phyloP scores from a whole-genome alignment of 2,329 filamentous ascomycete genomes.

The Dothidotthia symphoricarpi region DNA sequence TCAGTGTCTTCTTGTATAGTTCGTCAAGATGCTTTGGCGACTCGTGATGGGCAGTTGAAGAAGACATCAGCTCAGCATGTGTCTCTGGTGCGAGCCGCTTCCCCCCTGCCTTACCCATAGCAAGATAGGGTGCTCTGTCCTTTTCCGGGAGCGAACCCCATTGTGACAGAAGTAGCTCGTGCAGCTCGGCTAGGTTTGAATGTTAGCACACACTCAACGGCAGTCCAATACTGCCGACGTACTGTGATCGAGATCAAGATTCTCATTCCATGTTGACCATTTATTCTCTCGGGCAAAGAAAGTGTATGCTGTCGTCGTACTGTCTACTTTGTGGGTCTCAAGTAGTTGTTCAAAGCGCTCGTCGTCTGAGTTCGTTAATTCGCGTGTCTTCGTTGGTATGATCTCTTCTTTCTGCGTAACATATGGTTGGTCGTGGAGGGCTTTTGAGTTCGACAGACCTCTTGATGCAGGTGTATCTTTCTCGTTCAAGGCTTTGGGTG shows the following conservation, averaged over 20 bases:
- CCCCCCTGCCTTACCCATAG: constrained; percentile 2
- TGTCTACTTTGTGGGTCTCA: constrained; percentile 8
- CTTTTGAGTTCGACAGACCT: no score
- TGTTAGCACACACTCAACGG: not conserved
- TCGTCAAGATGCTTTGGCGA: constrained; percentile 26
- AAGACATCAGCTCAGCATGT: constrained; percentile 11
- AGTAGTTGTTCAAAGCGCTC: constrained; percentile 13
- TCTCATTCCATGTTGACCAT: constrained; percentile 10
- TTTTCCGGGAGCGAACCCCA: constrained; percentile 21
- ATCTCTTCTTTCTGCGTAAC: no score
- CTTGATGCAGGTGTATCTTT: not conserved
- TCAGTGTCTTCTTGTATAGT: constrained; percentile 19
- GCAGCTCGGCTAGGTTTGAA: constrained; percentile 14
- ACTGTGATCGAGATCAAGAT: constrained; percentile 17
- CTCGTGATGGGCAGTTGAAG: constrained; percentile 22
- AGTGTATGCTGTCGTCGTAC: constrained; percentile 14
- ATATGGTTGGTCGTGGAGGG: no score
- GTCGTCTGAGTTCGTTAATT: constrained; percentile 5
- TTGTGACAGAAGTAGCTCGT: constrained; percentile 12
- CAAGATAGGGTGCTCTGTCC: constrained; percentile 19
- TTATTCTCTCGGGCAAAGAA: constrained; percentile 18
- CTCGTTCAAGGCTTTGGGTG: no score
- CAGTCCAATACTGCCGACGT: not conserved
- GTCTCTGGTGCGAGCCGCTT: constrained; percentile 1
- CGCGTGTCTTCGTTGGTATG: not conserved